Evolutionary conservation across 2,329 filamentous ascomycete genomes (phyloP).

Genomic region (Epichloe coenophiala): DNA sequence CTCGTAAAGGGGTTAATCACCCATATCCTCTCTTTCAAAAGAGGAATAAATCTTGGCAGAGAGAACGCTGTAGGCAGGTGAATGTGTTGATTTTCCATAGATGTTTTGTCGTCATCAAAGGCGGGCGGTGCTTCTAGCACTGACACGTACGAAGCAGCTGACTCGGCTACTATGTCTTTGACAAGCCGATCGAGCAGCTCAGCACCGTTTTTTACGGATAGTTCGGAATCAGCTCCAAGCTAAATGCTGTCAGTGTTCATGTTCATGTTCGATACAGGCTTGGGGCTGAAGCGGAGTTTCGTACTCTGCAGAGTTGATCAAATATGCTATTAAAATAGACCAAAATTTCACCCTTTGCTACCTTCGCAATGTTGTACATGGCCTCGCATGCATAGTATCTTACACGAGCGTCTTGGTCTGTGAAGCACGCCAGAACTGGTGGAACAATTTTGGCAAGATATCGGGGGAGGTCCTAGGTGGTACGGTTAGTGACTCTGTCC

Average conservation of each 20-base stretch:
- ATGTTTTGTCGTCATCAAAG: slow-evolving; percentile 30
- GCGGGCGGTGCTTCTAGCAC: slow-evolving; percentile 52
- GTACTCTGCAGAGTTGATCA: slow-evolving; percentile 88
- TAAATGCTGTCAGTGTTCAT: slow-evolving; percentile 21
- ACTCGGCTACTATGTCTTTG: slow-evolving; percentile 93
- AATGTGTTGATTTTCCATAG: slow-evolving; percentile 29
- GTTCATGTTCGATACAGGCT: neutral
- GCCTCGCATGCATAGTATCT: slow-evolving; percentile 98
- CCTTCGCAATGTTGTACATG: slow-evolving; percentile 99
- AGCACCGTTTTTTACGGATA: slow-evolving; percentile 96
- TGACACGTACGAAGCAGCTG: slow-evolving; percentile 87
- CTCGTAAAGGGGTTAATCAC: slow-evolving; percentile 91
- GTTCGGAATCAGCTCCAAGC: slow-evolving; percentile 89
- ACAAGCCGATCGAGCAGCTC: slow-evolving; percentile 88
- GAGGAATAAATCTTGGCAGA: slow-evolving; percentile 75
- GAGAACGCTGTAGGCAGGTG: slow-evolving; percentile 78
- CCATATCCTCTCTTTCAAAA: slow-evolving; percentile 86
- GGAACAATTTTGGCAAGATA: slow-evolving; percentile 92
- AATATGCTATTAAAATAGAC: slow-evolving; percentile 98
- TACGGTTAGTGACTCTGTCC: neutral
- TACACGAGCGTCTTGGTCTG: slow-evolving; percentile 92
- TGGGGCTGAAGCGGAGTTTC: slow-evolving; percentile 2
- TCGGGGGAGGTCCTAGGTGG: slow-evolving; percentile 66
- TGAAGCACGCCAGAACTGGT: slow-evolving; percentile 92
- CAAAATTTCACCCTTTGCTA: slow-evolving; percentile 93